Conservation (phyloP, 257 asterid species). For the Ballota nigra region DNA sequence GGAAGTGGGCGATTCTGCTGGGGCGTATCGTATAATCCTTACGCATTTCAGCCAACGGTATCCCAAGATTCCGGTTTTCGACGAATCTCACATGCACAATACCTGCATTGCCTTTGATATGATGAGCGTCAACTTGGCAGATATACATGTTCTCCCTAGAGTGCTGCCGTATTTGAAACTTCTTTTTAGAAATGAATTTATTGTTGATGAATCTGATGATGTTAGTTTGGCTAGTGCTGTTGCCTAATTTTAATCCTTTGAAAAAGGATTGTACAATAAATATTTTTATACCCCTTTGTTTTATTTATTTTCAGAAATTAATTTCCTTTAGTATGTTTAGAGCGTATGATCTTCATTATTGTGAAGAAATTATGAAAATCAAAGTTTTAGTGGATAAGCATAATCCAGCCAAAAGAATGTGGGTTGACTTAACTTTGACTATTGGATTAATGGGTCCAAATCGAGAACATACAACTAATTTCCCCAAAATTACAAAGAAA, state of each 20-base stretch:
- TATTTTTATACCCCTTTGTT: not conserved
- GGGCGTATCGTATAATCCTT: conserved; percentile 74
- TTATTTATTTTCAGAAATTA: not conserved
- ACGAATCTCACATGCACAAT: conserved; percentile 68
- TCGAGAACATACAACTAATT: not conserved
- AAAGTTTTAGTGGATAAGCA: not conserved
- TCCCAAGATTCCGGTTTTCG: conserved; percentile 90
- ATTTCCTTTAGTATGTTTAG: not conserved
- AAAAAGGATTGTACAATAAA: not conserved
- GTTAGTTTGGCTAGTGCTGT: conserved; percentile 35
- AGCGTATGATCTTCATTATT: not conserved
- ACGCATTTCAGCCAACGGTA: conserved; percentile 98
- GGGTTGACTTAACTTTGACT: not conserved
- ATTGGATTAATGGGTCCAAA: not conserved
- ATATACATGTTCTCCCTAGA: conserved; percentile 72
- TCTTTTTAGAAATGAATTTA: conserved; percentile 68
- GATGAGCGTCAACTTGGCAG: conserved; percentile 93
- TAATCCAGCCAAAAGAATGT: not conserved
- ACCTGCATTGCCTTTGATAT: conserved; percentile 88
- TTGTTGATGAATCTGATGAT: conserved; percentile 70
- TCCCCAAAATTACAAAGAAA: too few relatives aligned
- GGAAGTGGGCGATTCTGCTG: conserved; percentile 73
- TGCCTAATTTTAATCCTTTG: conserved; percentile 26
- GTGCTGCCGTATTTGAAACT: conserved; percentile 79
- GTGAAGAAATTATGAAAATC: not conserved